Percentiles rank a stretch among this genome's conserved stretches.
phyloP scores from a whole-genome alignment of 2,329 filamentous ascomycete species.

The Neopestalotiopsis sp. region DNA sequence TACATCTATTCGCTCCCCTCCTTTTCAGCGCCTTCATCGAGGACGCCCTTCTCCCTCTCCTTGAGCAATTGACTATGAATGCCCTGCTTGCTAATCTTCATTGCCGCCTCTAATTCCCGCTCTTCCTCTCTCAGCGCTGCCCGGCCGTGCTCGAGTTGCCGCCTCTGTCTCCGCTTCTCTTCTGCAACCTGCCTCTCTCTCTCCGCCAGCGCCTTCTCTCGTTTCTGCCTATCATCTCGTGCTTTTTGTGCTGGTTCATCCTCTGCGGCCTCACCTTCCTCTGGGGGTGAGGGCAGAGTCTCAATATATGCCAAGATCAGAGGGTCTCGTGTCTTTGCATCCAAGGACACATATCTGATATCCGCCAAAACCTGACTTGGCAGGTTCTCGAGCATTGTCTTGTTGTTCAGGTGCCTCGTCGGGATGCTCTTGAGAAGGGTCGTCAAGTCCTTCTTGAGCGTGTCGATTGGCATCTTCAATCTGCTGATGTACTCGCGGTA shows the following conservation, averaged over 20 bases:
- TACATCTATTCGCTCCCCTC: conserved; percentile 10
- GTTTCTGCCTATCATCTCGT: conserved; percentile 55
- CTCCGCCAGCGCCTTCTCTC: conserved; percentile 72
- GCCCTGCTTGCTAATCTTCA: conserved; percentile 71
- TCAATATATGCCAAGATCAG: conserved; percentile 71
- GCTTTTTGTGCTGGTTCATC: conserved; percentile 56
- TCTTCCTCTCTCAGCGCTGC: conserved; percentile 69
- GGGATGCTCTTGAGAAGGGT: conserved; percentile 68
- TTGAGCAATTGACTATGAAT: conserved; percentile 63
- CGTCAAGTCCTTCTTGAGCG: conserved; percentile 72
- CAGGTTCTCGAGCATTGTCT: conserved; percentile 60
- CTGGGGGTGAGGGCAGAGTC: conserved; percentile 63
- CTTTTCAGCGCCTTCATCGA: conserved; percentile 17
- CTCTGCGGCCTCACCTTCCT: conserved; percentile 48
- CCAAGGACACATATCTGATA: conserved; percentile 71
- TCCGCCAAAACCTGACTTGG: conserved; percentile 69
- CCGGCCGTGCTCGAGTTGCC: conserved; percentile 64
- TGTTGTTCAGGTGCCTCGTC: conserved; percentile 61
- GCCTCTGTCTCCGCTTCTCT: conserved; percentile 64
- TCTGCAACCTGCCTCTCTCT: conserved; percentile 66
- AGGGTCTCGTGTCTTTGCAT: conserved; percentile 63
- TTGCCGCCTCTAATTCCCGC: conserved; percentile 69
- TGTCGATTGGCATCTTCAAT: conserved; percentile 68
- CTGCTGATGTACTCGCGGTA: conserved; percentile 77
- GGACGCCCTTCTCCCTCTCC: conserved; percentile 26